Evolutionary conservation across 2,329 filamentous ascomycete genomes (phyloP).

Genomic region (Orbilia quercus): DNA sequence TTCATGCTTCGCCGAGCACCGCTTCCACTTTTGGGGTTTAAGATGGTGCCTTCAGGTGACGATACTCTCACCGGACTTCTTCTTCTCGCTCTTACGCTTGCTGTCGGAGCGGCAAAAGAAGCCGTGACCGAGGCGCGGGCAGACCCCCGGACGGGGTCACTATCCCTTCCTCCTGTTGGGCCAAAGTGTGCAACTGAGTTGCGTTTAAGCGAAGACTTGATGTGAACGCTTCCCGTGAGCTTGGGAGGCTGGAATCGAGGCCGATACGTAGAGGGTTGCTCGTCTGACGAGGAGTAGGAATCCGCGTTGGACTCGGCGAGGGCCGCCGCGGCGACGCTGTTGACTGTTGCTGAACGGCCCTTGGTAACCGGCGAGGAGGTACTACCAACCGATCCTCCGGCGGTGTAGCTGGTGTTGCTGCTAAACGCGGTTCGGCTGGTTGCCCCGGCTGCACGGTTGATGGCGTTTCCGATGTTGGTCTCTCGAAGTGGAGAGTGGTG

Average conservation of each 20-base stretch:
- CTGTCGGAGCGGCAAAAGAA: constrained; percentile 57
- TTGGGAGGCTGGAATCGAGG: constrained; percentile 53
- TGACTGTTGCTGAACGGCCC: constrained; percentile 27
- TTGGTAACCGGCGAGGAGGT: constrained; percentile 53
- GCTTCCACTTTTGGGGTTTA: constrained; percentile 62
- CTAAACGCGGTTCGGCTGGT: constrained; percentile 27
- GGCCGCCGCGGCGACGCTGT: constrained; percentile 31
- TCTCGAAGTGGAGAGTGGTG: constrained; percentile 52
- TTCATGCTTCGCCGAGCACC: constrained; percentile 61
- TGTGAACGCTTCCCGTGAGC: constrained; percentile 54
- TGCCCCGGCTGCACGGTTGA: constrained; percentile 41
- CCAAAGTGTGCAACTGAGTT: constrained; percentile 53
- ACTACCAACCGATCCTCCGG: constrained; percentile 37
- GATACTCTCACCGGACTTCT: constrained; percentile 63
- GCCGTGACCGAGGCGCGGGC: constrained; percentile 52
- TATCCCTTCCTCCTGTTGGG: constrained; percentile 9
- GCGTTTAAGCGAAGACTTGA: constrained; percentile 54
- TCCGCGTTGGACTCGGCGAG: constrained; percentile 55
- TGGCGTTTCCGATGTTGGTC: constrained; percentile 51
- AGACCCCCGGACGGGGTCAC: constrained; percentile 23
- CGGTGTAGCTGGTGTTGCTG: constrained; percentile 21
- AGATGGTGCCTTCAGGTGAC: constrained; percentile 63
- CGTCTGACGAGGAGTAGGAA: constrained; percentile 57
- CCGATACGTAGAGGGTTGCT: constrained; percentile 52
- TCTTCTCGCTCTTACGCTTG: constrained; percentile 61